phyloP scores from a whole-genome alignment of 192 early-diverging fungal genomes.

The Ambispora gerdemannii region DNA sequence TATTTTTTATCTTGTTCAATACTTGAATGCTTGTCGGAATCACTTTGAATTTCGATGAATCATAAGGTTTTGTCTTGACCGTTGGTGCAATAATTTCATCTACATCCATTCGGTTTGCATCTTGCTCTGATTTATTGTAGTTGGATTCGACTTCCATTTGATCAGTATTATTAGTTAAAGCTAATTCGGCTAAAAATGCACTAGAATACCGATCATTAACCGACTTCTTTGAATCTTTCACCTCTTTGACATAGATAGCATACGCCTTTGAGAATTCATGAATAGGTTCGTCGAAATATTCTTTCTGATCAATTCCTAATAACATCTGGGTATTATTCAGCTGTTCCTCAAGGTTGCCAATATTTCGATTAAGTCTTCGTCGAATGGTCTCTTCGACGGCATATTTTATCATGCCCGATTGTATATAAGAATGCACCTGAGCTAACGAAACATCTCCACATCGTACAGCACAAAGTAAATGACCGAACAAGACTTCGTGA shows the following conservation, averaged over 20 bases:
- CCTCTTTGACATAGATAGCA: conserved; percentile 26
- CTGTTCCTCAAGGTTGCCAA: conserved; percentile 24
- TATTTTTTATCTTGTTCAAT: conserved; percentile 32
- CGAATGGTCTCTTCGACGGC: conserved; percentile 42
- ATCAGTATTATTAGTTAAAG: neutral
- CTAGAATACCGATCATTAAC: conserved; percentile 14
- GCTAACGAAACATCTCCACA: conserved; percentile 34
- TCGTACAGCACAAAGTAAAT: conserved; percentile 41
- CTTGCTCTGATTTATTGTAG: neutral
- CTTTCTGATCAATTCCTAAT: conserved; percentile 31
- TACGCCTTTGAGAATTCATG: conserved; percentile 29
- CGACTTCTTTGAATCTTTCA: conserved; percentile 1
- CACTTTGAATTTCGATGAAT: neutral
- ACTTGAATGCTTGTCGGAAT: neutral
- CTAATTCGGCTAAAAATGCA: conserved; percentile 12
- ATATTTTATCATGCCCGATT: conserved; percentile 29
- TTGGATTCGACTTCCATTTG: neutral
- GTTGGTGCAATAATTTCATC: neutral
- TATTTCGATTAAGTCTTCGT: conserved; percentile 34
- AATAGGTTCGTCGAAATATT: conserved; percentile 30
- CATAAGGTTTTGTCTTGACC: neutral
- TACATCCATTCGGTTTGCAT: neutral
- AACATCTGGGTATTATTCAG: conserved; percentile 33
- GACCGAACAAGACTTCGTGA: conserved; percentile 40
- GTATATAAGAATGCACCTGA: conserved; percentile 26